Base-by-base conservation (phyloP, 2,329 filamentous ascomycete genomes). In the Alternaria infectoria region DNA sequence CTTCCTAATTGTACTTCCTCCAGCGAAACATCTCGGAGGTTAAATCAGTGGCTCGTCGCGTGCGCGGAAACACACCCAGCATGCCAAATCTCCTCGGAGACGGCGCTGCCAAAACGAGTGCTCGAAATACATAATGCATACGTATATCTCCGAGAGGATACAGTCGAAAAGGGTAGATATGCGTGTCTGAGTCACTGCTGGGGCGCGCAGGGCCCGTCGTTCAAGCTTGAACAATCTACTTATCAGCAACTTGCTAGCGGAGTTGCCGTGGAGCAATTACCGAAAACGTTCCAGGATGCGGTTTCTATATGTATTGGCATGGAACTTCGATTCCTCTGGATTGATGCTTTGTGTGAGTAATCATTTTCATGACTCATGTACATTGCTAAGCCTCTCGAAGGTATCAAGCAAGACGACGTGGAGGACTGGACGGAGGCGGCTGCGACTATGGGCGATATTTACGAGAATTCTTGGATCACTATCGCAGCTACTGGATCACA, bases 301-400 rank as follows among this genome's bases (percentile, higher is more conserved):
- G 32, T 40, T 0, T 40, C 32, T 5, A n/a, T 40, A 0, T 40
- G 32, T 9, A 40, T 10, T 8, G 10, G 32, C 2, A n/a, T 40
- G 3, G 2, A 2, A 5, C 0, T n/a, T 5, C 32, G 4, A 1
- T 40, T 40, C 4, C 32, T 40, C 8, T 40, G 32, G 32, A 40
- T 40, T 3, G 32, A 40, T 3, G 32, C 32, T 9, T 3, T 40
- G 3, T 40, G 15, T 30, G 1, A 30, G 28, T 30, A 23, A 23
- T 1, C 5, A 23, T 5, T 4, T 4, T 23, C 21, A 6, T 4
- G 5, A 5, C 5, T 1, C 21, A 23, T 5, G 4, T 23, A 5
- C 21, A 23, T 23, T 23, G 21, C 21, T 23, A 23, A 23, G 5
- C 4, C 21, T 1, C 5, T 23, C 1, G 7, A 15, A 36, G 32